phyloP scores from a whole-genome alignment of 2,329 filamentous ascomycete species.

The Aspergillus brunneoviolaceus region DNA sequence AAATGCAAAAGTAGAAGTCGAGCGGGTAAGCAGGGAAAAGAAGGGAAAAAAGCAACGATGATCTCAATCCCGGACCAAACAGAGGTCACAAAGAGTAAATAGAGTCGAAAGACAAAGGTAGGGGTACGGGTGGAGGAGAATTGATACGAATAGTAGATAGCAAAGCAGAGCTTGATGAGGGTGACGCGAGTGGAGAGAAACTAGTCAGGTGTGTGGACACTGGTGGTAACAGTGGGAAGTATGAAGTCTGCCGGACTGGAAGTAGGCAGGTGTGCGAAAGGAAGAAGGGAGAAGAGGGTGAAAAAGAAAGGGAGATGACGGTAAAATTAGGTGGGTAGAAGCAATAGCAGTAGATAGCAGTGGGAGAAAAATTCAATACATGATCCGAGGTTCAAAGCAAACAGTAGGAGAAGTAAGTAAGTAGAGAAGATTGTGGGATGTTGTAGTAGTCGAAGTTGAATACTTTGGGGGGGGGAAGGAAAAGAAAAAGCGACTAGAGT shows the following conservation, averaged over 20 bases:
- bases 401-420: background rate
- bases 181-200: slow-evolving; percentile 11
- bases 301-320: slow-evolving; percentile 13
- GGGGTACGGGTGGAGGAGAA: background rate
- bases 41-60: slow-evolving; percentile 3
- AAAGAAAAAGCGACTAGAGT: slow-evolving; percentile 14
- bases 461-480: slow-evolving; percentile 1
- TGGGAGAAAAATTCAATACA: slow-evolving; percentile 3
- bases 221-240: slow-evolving; percentile 16
- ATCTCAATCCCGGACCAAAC: slow-evolving; percentile 12
- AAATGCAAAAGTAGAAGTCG: slow-evolving; percentile 22
- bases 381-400: background rate
- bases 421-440: slow-evolving; percentile 2
- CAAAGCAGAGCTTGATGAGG: background rate
- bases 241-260: slow-evolving; percentile 14
- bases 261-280: slow-evolving; percentile 7
- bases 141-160: slow-evolving; percentile 11
- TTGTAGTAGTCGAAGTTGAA: slow-evolving; percentile 3
- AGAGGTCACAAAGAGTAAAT: background rate
- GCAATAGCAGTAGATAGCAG: background rate
- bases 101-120: background rate
- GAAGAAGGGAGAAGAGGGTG: slow-evolving; percentile 12
- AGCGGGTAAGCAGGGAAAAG: slow-evolving; percentile 21
- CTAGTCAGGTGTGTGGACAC: slow-evolving; percentile 13
- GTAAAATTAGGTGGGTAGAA: slow-evolving; percentile 7